phyloP scores from a whole-genome alignment of 1,284 basidiomycete species.

The Stygiomarasmius scandens region DNA sequence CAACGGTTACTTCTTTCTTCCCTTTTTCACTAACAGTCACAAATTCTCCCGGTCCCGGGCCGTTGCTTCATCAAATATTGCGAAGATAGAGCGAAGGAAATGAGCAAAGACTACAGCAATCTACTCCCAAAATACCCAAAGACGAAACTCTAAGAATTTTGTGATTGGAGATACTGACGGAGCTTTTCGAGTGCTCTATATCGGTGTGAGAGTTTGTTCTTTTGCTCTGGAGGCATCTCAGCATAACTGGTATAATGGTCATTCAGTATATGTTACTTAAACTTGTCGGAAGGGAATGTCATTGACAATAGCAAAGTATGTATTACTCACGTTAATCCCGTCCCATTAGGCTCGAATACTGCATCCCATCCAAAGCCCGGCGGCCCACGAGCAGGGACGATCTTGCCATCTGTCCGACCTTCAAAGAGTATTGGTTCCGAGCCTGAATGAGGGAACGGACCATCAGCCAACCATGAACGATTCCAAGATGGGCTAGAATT shows the following conservation, averaged over 20 bases:
- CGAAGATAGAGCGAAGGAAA: too few relatives aligned
- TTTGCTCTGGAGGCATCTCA: slow-evolving; percentile 85
- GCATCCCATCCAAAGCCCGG: slow-evolving; percentile 91
- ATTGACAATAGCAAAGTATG: too few relatives aligned
- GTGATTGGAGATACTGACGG: slow-evolving; percentile 58
- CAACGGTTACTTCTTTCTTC: too few relatives aligned
- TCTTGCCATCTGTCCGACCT: slow-evolving; percentile 84
- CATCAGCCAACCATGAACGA: slow-evolving; percentile 2
- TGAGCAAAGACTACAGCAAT: too few relatives aligned
- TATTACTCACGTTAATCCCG: slow-evolving; percentile 75
- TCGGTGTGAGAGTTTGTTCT: slow-evolving; percentile 90
- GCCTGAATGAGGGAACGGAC: slow-evolving; percentile 26
- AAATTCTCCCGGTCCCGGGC: too few relatives aligned
- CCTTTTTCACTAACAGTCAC: too few relatives aligned
- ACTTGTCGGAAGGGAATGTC: too few relatives aligned
- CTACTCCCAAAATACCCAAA: neutral
- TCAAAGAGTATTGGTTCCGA: slow-evolving; percentile 85
- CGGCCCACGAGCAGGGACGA: slow-evolving; percentile 85
- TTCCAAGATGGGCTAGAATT: neutral
- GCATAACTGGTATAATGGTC: slow-evolving; percentile 80
- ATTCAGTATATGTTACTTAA: too few relatives aligned
- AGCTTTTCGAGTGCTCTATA: slow-evolving; percentile 87
- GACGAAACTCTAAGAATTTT: neutral
- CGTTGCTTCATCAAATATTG: too few relatives aligned
- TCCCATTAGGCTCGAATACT: slow-evolving; percentile 80